Conservation (phyloP, 257 asterid genomes). For the Solanum habrochaites region DNA sequence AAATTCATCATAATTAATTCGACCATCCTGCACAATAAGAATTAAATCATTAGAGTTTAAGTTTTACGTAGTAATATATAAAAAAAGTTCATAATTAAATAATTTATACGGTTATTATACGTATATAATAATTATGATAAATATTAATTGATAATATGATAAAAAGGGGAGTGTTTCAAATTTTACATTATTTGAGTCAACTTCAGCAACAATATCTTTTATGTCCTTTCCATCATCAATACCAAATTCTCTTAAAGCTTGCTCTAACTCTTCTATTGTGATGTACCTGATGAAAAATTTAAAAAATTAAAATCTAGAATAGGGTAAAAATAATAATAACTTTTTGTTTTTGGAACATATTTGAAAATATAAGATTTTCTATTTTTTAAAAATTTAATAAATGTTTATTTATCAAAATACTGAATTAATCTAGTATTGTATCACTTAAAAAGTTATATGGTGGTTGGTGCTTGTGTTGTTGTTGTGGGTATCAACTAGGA, state of each 20-base stretch:
- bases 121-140: not conserved
- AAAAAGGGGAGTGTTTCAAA: not conserved
- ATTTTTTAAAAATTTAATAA: no score
- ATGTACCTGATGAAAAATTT: conserved; percentile 31
- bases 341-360: no score
- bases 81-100: not conserved
- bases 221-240: conserved; percentile 59
- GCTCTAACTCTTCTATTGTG: conserved; percentile 74
- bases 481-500: not conserved
- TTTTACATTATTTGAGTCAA: conserved; percentile 61
- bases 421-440: not conserved
- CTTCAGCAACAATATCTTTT: conserved; percentile 62
- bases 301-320: no score
- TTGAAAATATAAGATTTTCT: not conserved
- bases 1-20: conserved; percentile 74
- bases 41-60: not conserved
- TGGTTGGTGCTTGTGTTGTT: not conserved
- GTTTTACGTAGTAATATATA: not conserved
- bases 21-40: conserved; percentile 49
- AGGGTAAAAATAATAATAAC: not conserved
- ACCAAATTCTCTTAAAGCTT: conserved; percentile 68
- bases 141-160: not conserved
- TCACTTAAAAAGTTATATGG: not conserved
- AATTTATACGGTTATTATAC: not conserved
- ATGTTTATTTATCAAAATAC: not conserved